A percentile compares a stretch with the other conserved stretches of the same genome.
Conservation (phyloP, 2,329 filamentous ascomycete species). For the Colletotrichum eremochloae region DNA sequence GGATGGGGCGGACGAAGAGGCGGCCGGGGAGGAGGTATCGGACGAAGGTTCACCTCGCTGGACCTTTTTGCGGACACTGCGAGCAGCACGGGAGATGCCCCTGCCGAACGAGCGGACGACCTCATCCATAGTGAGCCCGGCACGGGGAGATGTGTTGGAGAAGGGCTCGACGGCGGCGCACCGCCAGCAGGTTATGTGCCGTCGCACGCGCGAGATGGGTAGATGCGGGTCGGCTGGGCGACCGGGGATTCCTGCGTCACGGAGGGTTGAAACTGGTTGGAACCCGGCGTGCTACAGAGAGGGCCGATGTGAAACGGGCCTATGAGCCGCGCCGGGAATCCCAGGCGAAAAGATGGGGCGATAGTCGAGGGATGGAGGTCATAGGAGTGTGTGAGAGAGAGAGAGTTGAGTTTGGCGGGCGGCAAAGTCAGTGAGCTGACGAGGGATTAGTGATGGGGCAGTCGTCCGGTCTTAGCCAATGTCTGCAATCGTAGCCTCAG, state of each 20-base stretch:
- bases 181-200: conserved; percentile 17
- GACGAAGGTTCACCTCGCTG: conserved; percentile 27
- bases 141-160: conserved; percentile 8
- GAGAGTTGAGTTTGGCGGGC: not conserved
- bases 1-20: conserved; percentile 34
- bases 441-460: not conserved
- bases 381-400: conserved; percentile 22
- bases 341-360: conserved; percentile 10
- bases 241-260: conserved; percentile 40
- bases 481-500: conserved; percentile 37
- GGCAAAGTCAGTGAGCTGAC: conserved; percentile 1
- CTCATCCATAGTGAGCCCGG: conserved; percentile 37
- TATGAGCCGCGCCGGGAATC: conserved; percentile 31
- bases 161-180: not conserved
- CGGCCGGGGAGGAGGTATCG: conserved; percentile 11
- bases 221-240: conserved; percentile 18
- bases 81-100: conserved; percentile 37
- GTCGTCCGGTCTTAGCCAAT: conserved; percentile 32
- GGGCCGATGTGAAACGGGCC: conserved; percentile 37
- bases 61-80: conserved; percentile 31
- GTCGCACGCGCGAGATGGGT: not conserved
- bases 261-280: conserved; percentile 37
- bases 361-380: conserved; percentile 19
- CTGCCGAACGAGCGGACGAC: conserved; percentile 36
- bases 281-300: conserved; percentile 41